Base-by-base conservation (phyloP, 768 basidiomycete genomes). In the Tylopilus sp. region DNA sequence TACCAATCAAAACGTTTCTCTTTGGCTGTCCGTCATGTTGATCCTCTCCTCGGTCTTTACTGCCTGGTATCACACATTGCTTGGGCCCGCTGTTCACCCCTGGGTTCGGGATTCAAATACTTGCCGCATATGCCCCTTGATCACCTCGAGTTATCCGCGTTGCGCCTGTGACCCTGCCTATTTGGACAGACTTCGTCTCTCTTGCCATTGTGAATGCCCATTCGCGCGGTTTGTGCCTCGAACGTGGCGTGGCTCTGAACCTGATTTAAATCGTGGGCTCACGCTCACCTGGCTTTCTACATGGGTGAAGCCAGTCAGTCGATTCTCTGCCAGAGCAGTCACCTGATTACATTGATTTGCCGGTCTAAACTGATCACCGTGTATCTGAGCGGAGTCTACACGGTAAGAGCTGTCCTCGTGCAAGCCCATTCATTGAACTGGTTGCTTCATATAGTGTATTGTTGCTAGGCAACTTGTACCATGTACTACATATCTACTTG, bases 1-100 rank as follows among this genome's bases (percentile, higher is more conserved):
- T 52, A 54, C 64, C 53, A 47, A 57, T 56, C 47, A 60, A 49
- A 66, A 57, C 61, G 56, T 64, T 65, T 56, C 31, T 20, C 38
- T 31, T 12, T 40, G 53, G 38, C 64, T 48, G 61, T 60, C 42
- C 15, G 44, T 63, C 60, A 44, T 53, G 47, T 61, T 20, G 41
- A 13, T 21, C 4, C 39, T 31, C 46, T 31, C 49, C 48, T 50
- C n/a, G 38, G 38, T 36, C 41, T 48, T 57, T 51, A n/a, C n/a
- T n/a, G 46, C 50, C 35, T 28, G 45, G 26, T 41, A 38, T 23
- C 48, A 48, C 44, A 31, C 48, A 49, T 48, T 38, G 47, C 39
- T 48, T 25, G 36, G 13, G 12, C 23, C 33, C 30, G 31, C 40
- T 49, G 31, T 26, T 25, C 17, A 4, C 30, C 55, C 49, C 47